These are phyloP conservation scores for Limnanthes douglasii DNA, from an alignment of 345 rosid genomes.

Conservation along the genomic window DNA sequence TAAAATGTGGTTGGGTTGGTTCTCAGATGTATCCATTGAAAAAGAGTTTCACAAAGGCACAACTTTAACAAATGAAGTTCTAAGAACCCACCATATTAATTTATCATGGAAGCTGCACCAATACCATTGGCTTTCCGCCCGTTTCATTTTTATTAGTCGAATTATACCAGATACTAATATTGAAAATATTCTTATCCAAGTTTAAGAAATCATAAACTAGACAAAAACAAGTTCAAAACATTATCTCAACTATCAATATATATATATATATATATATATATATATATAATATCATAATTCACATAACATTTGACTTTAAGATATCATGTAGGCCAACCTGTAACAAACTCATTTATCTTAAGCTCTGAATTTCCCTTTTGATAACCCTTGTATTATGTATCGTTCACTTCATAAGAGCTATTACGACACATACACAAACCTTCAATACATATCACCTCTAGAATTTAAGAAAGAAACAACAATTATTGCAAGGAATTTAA, in stretches of 20 bases:
- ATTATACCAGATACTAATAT: constrained; percentile 78
- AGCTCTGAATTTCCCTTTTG: constrained; percentile 42
- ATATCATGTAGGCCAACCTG: constrained; percentile 33
- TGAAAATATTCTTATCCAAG: constrained; percentile 37
- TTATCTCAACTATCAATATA: background rate
- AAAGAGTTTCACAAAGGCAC: background rate
- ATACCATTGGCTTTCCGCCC: constrained; percentile 11
- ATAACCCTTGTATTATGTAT: constrained; percentile 50
- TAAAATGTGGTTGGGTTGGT: no score
- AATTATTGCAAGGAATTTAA: background rate
- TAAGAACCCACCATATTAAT: constrained; percentile 53
- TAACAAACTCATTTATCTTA: constrained; percentile 59
- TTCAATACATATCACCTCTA: constrained; percentile 51
- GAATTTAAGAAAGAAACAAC: constrained; percentile 9
- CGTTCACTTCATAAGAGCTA: constrained; percentile 46
- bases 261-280: background rate
- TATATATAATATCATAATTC: background rate
- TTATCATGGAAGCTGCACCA: constrained; percentile 58
- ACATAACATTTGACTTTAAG: background rate
- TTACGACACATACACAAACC: constrained; percentile 52
- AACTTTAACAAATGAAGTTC: no score
- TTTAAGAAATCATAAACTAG: constrained; percentile 84
- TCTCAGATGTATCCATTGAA: background rate
- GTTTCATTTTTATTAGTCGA: constrained; percentile 39
- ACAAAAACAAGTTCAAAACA: constrained; percentile 3